Conservation (phyloP, 495 filamentous ascomycete genomes). For the Aspergillus diversus region DNA sequence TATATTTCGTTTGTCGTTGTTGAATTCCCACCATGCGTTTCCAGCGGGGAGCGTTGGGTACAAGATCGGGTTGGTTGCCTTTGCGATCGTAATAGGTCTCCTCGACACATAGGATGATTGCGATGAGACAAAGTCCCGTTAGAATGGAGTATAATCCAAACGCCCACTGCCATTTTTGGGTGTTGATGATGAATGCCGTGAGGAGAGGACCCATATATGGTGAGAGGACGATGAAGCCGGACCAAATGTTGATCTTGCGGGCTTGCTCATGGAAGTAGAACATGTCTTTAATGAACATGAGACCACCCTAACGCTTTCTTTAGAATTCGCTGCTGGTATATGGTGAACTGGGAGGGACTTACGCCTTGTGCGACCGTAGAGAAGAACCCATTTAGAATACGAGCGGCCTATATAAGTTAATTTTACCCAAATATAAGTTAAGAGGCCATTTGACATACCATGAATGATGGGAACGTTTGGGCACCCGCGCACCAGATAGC, state of each 20-base stretch:
- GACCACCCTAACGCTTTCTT: constrained; percentile 47
- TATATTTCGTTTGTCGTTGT: constrained; percentile 41
- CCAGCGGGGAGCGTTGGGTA: constrained; percentile 49
- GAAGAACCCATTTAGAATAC: constrained; percentile 67
- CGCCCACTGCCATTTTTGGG: constrained; percentile 52
- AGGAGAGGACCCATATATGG: constrained; percentile 65
- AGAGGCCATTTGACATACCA: constrained; percentile 24
- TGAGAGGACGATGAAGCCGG: constrained; percentile 53
- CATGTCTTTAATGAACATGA: constrained; percentile 68
- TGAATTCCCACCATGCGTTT: constrained; percentile 49
- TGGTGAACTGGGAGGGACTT: constrained; percentile 6
- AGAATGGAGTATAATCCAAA: constrained; percentile 59
- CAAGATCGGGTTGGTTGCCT: constrained; percentile 24
- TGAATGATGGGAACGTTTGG: constrained; percentile 56
- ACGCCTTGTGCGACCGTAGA: constrained; percentile 56
- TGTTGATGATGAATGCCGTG: constrained; percentile 59
- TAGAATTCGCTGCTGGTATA: neutral
- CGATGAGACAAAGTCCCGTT: constrained; percentile 49
- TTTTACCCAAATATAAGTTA: neutral
- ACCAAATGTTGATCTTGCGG: constrained; percentile 67
- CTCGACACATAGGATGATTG: constrained; percentile 55
- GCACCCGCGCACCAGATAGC: constrained; percentile 58
- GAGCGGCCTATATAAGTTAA: constrained; percentile 42
- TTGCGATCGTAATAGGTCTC: constrained; percentile 65
- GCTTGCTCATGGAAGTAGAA: constrained; percentile 69